A percentile compares a stretch with the other conserved stretches of the same genome.
Evolutionary conservation across 2,329 filamentous ascomycete species (phyloP).

Genomic region (Penicillium expansum): DNA sequence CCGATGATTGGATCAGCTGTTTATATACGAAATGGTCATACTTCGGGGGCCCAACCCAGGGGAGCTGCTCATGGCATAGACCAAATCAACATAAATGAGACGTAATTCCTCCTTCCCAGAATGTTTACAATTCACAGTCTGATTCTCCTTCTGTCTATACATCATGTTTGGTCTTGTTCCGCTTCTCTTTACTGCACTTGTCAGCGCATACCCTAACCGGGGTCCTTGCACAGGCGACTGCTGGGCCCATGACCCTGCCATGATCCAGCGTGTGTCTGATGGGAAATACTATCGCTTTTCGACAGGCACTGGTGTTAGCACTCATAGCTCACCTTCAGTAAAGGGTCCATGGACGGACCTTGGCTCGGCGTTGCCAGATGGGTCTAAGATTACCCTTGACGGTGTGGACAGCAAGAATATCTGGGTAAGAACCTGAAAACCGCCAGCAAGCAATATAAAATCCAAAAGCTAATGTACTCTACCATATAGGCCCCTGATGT

Average conservation of each 20-base stretch:
- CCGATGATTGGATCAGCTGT: constrained; percentile 18
- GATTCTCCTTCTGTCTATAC: not conserved
- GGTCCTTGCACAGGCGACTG: constrained; percentile 35
- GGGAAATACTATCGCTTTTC: constrained; percentile 56
- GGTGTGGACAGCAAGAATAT: constrained; percentile 44
- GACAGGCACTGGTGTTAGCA: constrained; percentile 50
- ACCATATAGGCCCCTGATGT: constrained; percentile 62
- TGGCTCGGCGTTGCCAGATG: constrained; percentile 46
- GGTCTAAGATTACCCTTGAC: constrained; percentile 44
- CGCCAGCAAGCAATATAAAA: not conserved
- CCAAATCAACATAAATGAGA: constrained; percentile 8
- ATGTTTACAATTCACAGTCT: not conserved
- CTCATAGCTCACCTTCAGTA: constrained; percentile 47
- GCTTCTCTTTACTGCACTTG: constrained; percentile 23
- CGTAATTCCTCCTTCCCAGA: not conserved
- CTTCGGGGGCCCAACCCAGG: not conserved
- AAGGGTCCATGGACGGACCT: constrained; percentile 52
- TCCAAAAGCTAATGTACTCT: not conserved
- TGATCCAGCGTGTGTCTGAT: constrained; percentile 49
- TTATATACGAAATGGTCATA: constrained; percentile 5
- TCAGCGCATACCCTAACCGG: constrained; percentile 30
- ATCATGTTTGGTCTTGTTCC: constrained; percentile 25
- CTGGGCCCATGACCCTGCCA: constrained; percentile 49
- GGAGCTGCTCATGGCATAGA: constrained; percentile 1
- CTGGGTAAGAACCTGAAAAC: constrained; percentile 41